A percentile compares a stretch with the other conserved stretches of the same genome.
Conservation (phyloP, 192 early-diverging fungal genomes). For the Coemansia sp. region DNA sequence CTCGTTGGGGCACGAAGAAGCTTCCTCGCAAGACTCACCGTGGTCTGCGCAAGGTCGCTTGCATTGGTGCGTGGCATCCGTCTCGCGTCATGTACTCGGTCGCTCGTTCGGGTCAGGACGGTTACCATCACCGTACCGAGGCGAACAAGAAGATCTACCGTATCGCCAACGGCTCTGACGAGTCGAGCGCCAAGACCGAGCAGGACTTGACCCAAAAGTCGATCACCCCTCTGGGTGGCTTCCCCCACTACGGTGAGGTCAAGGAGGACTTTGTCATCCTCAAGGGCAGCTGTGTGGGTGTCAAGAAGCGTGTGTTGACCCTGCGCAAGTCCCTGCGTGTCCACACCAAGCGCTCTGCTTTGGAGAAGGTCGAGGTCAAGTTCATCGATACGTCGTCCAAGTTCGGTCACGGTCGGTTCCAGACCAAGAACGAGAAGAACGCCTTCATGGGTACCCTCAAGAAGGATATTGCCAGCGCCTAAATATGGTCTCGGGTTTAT, state of each 20-base stretch:
- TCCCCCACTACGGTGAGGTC: slow-evolving; percentile 99
- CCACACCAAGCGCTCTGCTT: slow-evolving; percentile 94
- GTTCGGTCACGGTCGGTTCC: slow-evolving; percentile 99
- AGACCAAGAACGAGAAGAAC: slow-evolving; percentile 94
- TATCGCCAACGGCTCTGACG: slow-evolving; percentile 85
- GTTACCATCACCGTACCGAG: slow-evolving; percentile 99
- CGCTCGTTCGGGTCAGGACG: slow-evolving; percentile 99
- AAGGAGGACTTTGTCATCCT: slow-evolving; percentile 98
- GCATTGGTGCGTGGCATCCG: slow-evolving; percentile 99
- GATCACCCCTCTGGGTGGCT: slow-evolving; percentile 98
- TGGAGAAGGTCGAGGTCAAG: slow-evolving; percentile 96
- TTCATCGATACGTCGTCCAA: slow-evolving; percentile 99
- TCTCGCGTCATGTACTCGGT: slow-evolving; percentile 98
- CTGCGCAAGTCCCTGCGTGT: slow-evolving; percentile 96
- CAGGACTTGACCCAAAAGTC: slow-evolving; percentile 93
- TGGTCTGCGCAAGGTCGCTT: slow-evolving; percentile 99
- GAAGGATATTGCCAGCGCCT: slow-evolving; percentile 60
- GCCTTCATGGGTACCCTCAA: slow-evolving; percentile 90
- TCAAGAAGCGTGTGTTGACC: slow-evolving; percentile 95
- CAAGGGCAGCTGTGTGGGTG: slow-evolving; percentile 96
- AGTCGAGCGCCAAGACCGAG: slow-evolving; percentile 86
- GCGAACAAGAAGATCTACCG: slow-evolving; percentile 99
- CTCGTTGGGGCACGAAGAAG: slow-evolving; percentile 99
- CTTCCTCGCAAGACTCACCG: slow-evolving; percentile 99
- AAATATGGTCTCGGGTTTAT: background rate